Conservation (phyloP, 257 asterid species). For the Rubia yunnanensis region DNA sequence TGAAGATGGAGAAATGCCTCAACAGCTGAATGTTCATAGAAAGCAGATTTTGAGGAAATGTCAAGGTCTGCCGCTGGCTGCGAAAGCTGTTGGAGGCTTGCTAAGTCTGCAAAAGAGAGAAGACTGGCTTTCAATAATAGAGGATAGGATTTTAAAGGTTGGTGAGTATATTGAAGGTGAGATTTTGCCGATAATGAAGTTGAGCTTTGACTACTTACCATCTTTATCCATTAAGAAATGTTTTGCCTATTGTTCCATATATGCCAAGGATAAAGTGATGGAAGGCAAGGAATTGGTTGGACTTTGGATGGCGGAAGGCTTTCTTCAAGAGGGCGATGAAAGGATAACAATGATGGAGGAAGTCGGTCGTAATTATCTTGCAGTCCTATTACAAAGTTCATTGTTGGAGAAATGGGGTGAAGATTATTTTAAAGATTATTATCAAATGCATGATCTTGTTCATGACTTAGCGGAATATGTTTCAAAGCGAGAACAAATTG, state of each 20-base stretch:
- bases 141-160: not conserved
- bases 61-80: not conserved
- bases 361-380: constrained; percentile 8
- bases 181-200: constrained; percentile 7
- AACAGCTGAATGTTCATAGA: not conserved
- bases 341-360: constrained; percentile 2
- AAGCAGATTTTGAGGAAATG: not conserved
- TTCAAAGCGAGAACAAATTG: not conserved
- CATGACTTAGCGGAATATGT: constrained; percentile 24
- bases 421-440: not conserved
- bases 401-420: constrained; percentile 21
- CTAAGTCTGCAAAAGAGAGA: constrained; percentile 1
- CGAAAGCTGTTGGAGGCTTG: constrained; percentile 23
- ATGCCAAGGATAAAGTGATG: not conserved
- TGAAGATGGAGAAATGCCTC: not conserved
- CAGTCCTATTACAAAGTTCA: constrained; percentile 19
- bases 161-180: not conserved
- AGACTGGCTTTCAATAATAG: constrained; percentile 17
- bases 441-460: constrained; percentile 28
- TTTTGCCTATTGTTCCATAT: constrained; percentile 28
- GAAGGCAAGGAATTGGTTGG: constrained; percentile 13
- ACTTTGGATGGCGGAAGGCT: constrained; percentile 32
- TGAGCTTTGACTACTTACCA: constrained; percentile 28
- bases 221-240: constrained; percentile 22
- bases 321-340: constrained; percentile 9